Conservation (phyloP, 805 yeast species). For the Ascoidea tarda region DNA sequence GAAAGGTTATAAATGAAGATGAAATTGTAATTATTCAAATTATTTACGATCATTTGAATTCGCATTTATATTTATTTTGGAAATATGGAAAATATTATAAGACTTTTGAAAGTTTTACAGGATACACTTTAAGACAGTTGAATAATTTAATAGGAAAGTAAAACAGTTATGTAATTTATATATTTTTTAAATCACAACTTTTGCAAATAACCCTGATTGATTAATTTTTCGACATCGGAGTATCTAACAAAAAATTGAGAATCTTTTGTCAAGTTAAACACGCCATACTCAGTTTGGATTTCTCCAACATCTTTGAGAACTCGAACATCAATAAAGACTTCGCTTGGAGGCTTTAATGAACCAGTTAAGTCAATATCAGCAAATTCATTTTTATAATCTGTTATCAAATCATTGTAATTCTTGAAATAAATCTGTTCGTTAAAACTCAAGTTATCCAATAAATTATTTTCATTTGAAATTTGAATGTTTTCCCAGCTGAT, state of each 20-base stretch:
- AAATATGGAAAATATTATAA: slow-evolving; percentile 3
- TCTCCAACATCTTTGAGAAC: slow-evolving; percentile 93
- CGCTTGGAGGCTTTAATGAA: slow-evolving; percentile 79
- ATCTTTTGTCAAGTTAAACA: slow-evolving; percentile 81
- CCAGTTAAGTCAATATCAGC: slow-evolving; percentile 82
- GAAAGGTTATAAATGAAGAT: neutral
- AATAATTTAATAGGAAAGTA: too few species aligned
- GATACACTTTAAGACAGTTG: slow-evolving; percentile 2
- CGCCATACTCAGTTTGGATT: slow-evolving; percentile 94
- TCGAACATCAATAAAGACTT: slow-evolving; percentile 86
- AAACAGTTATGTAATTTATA: neutral
- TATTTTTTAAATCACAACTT: slow-evolving; percentile 28
- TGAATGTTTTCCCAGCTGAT: slow-evolving; percentile 61
- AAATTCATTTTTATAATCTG: slow-evolving; percentile 65
- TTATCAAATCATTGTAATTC: slow-evolving; percentile 54
- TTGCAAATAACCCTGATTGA: slow-evolving; percentile 88
- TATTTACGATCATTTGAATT: neutral
- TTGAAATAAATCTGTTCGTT: slow-evolving; percentile 69
- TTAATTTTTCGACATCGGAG: slow-evolving; percentile 84
- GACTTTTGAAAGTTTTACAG: slow-evolving; percentile 9
- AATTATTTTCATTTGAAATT: slow-evolving; percentile 17
- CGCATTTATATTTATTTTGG: slow-evolving; percentile 6
- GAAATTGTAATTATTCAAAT: neutral
- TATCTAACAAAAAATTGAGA: slow-evolving; percentile 91
- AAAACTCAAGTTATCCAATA: slow-evolving; percentile 45